Conservation (phyloP, 148 eudicot genomes). For the Rhododendron vialii region DNA sequence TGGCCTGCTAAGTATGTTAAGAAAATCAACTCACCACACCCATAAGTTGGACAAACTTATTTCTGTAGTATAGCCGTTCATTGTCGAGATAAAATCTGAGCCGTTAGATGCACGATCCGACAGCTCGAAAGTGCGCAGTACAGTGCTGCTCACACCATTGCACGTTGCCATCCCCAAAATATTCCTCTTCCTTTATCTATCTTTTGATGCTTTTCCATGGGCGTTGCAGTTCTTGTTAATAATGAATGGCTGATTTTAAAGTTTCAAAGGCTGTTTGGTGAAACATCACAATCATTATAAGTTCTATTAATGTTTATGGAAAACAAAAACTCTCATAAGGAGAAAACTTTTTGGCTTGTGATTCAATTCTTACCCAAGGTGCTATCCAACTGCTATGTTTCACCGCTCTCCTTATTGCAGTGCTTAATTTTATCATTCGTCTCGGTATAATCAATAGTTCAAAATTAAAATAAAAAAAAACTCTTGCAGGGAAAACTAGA, state of each 20-base stretch:
- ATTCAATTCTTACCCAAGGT: neutral
- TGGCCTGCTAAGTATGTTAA: neutral
- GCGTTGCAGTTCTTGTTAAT: neutral
- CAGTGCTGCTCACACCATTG: no score
- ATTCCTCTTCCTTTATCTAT: neutral
- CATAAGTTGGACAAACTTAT: neutral
- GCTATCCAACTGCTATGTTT: no score
- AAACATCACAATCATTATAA: neutral
- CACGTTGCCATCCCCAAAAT: no score
- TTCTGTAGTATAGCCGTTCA: neutral
- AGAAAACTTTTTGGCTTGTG: neutral
- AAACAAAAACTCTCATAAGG: neutral
- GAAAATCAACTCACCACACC: neutral
- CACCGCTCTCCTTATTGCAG: no score
- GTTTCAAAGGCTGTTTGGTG: neutral
- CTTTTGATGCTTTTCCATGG: neutral
- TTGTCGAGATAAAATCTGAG: no score
- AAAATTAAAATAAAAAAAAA: no score
- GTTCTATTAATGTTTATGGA: neutral
- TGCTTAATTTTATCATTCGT: no score
- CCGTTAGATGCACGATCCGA: no score
- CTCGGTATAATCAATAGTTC: no score
- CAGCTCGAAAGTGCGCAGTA: fast-evolving
- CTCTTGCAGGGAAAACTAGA: no score
- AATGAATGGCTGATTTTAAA: neutral